These are phyloP conservation scores for Gossypium bickii DNA, from an alignment of 345 rosid species.

Conservation along the genomic window DNA sequence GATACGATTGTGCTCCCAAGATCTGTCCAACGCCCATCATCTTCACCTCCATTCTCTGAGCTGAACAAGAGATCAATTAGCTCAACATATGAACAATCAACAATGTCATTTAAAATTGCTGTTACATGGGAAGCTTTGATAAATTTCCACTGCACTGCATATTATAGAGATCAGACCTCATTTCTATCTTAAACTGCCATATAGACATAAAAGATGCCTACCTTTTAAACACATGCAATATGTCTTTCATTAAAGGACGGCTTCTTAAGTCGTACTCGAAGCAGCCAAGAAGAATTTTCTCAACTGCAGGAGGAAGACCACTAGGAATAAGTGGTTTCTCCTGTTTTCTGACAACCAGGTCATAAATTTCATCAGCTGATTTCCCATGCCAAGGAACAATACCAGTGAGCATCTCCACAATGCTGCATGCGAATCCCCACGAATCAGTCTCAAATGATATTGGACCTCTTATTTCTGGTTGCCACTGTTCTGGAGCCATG, in stretches of 20 bases:
- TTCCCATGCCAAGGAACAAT: constrained; percentile 76
- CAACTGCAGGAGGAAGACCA: constrained; percentile 70
- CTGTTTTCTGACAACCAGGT: constrained; percentile 65
- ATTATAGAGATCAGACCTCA: background rate
- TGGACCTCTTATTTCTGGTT: constrained; percentile 84
- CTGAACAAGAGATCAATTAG: constrained; percentile 40
- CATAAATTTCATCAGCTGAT: constrained; percentile 57
- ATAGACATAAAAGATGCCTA: constrained; percentile 15
- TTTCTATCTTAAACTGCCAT: background rate
- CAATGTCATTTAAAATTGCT: background rate
- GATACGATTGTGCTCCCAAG: constrained; percentile 30
- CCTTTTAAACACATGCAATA: constrained; percentile 63
- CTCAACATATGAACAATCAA: constrained; percentile 6
- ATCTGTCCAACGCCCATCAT: constrained; percentile 53
- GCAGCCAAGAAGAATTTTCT: constrained; percentile 75
- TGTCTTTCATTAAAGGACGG: constrained; percentile 85
- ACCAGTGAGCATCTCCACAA: constrained; percentile 91
- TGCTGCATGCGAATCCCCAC: constrained; percentile 93
- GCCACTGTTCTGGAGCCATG: constrained; percentile 99
- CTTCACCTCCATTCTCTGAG: constrained; percentile 42
- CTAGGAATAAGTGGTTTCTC: constrained; percentile 62
- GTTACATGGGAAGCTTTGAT: background rate
- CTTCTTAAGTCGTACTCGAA: constrained; percentile 80
- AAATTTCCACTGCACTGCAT: background rate
- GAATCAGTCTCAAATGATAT: constrained; percentile 83